Base-by-base conservation (phyloP, 225 moss, liverwort and hornwort genomes). In the Sphagnum tenellum region DNA sequence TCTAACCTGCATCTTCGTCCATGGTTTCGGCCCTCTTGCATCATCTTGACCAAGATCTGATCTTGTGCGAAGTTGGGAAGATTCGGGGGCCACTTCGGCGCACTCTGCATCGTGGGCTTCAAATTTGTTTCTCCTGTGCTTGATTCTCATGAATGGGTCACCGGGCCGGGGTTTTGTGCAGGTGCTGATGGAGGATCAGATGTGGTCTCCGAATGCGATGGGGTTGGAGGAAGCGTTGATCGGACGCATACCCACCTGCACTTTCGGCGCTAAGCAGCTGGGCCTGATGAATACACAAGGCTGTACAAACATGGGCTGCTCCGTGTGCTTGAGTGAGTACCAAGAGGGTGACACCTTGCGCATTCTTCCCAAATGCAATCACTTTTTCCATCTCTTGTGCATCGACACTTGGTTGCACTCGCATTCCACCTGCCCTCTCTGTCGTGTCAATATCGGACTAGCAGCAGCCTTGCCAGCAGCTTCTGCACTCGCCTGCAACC, bases 331-430 rank as follows among this genome's bases (percentile, higher is more conserved):
- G 44, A 77, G 80, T 61, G 90, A 94, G 50, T 94, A 89, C 44
- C 58, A 71, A 57, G 85, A 81, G n/a, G 73, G 85, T 46, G 86
- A 90, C 76, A 80, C 76, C 67, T 74, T 94, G 45, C 86, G 94
- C 12, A 64, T 94, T 48, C 78, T 94, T 2, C 90, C 94, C 5
- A 94, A 94, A 69, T 94, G 94, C 67, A 90, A 85, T 11, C 94
- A 94, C 11, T 72, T 89, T 4, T 94, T 90, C 54, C 94, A 94
- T 60, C 64, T 89, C 2, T 63, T 66, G 6, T 94, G 94, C 69
- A 87, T 94, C 57, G 94, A 94, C 45, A 87, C 87, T 7, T 94
- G 94, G 94, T 87, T 94, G 48, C 61, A 29, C 53, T 48, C 78
- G 45, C 85, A 89, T 75, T 80, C 81, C 2, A 86, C 82, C 1